These are phyloP conservation scores for Megacollybia marginata DNA, from an alignment of 768 basidiomycete genomes.

Conservation along the genomic window DNA sequence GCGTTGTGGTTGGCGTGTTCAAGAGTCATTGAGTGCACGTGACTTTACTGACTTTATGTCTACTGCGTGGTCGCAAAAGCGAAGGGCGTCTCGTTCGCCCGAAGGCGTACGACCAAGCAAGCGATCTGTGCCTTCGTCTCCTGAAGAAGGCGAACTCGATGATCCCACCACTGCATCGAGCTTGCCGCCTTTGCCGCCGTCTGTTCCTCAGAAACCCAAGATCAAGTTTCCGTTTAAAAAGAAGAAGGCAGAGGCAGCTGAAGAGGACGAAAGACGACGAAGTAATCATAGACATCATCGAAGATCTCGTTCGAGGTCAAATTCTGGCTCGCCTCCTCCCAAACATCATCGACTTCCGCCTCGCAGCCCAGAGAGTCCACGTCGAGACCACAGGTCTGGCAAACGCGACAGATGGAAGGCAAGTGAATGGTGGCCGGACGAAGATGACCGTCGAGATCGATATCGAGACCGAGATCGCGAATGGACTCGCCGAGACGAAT, in stretches of 20 bases:
- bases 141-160: conserved; percentile 81
- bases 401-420: conserved; percentile 16
- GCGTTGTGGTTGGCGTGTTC: background rate
- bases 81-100: conserved; percentile 50
- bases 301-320: background rate
- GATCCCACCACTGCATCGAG: conserved; percentile 28
- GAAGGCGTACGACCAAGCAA: conserved; percentile 44
- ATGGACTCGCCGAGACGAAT: conserved; percentile 6
- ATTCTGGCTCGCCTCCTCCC: background rate
- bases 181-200: conserved; percentile 10
- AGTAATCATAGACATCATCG: background rate
- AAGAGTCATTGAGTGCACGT: too few species aligned
- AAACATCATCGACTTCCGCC: background rate
- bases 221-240: conserved; percentile 77
- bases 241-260: conserved; percentile 19
- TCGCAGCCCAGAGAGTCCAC: background rate
- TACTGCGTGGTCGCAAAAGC: conserved; percentile 32
- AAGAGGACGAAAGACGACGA: background rate
- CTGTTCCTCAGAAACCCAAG: conserved; percentile 35
- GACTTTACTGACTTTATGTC: too few species aligned
- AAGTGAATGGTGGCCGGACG: conserved; percentile 3
- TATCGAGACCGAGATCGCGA: conserved; percentile 7
- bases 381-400: conserved; percentile 16
- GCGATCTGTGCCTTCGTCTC: conserved; percentile 54
- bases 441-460: conserved; percentile 8